These are phyloP conservation scores for Alternaria sp. DNA, from an alignment of 2,329 filamentous ascomycete species.

Conservation along the genomic window DNA sequence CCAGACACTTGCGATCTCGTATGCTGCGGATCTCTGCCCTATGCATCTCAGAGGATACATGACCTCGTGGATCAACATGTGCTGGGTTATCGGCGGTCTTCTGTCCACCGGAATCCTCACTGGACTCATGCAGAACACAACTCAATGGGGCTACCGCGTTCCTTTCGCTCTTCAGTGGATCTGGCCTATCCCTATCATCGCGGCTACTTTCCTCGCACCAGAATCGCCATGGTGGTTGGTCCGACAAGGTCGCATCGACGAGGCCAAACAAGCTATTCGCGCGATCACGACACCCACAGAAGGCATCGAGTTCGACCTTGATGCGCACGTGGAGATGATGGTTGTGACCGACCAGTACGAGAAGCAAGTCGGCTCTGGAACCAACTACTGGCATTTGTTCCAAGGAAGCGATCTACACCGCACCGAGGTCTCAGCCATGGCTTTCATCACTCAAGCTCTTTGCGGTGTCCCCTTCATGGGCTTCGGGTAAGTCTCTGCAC, in stretches of 20 bases:
- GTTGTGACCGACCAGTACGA: slow-evolving; percentile 81
- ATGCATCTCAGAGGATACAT: slow-evolving; percentile 63
- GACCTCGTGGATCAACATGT: slow-evolving; percentile 72
- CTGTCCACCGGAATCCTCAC: slow-evolving; percentile 73
- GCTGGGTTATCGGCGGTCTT: slow-evolving; percentile 71
- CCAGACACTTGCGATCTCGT: slow-evolving; percentile 39
- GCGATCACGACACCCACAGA: slow-evolving; percentile 63
- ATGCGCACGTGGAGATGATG: slow-evolving; percentile 80
- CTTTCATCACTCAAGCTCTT: slow-evolving; percentile 52
- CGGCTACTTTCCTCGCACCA: slow-evolving; percentile 70
- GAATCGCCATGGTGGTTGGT: slow-evolving; percentile 57
- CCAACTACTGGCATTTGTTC: slow-evolving; percentile 82
- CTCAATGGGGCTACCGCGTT: slow-evolving; percentile 71
- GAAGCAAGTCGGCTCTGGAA: slow-evolving; percentile 68
- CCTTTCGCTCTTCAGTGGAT: slow-evolving; percentile 74
- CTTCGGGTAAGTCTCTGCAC: slow-evolving; percentile 13
- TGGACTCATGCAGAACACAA: slow-evolving; percentile 66
- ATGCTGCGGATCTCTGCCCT: slow-evolving; percentile 64
- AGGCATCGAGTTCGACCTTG: slow-evolving; percentile 47
- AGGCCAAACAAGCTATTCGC: slow-evolving; percentile 68
- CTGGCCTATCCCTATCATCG: slow-evolving; percentile 71
- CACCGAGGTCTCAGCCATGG: slow-evolving; percentile 70
- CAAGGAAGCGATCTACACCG: slow-evolving; percentile 75
- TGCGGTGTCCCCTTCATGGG: slow-evolving; percentile 35
- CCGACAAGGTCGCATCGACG: slow-evolving; percentile 65